These are phyloP conservation scores for Podaxis rugospora DNA, from an alignment of 768 basidiomycete genomes.

Conservation along the genomic window DNA sequence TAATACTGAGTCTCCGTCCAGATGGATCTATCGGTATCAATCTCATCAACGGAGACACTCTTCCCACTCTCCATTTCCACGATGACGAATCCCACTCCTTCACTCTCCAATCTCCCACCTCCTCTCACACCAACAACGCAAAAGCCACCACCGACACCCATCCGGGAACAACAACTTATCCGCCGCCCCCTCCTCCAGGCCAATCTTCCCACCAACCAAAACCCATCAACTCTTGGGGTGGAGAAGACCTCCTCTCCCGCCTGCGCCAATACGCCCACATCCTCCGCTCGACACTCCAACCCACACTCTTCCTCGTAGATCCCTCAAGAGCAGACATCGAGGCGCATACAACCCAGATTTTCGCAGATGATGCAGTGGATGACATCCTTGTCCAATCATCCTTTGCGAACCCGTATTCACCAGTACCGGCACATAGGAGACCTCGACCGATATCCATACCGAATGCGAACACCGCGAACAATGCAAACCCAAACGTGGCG, in stretches of 20 bases:
- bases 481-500: background rate
- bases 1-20: slow-evolving; percentile 25
- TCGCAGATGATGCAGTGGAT: slow-evolving; percentile 84
- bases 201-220: slow-evolving; percentile 35
- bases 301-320: slow-evolving; percentile 85
- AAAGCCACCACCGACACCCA: background rate
- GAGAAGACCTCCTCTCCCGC: slow-evolving; percentile 78
- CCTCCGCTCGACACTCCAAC: slow-evolving; percentile 81
- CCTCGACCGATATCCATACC: slow-evolving; percentile 59
- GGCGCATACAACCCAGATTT: slow-evolving; percentile 79
- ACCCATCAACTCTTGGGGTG: slow-evolving; percentile 69
- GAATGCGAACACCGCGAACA: slow-evolving; percentile 28
- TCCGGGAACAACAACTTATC: slow-evolving; percentile 50
- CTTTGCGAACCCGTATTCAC: slow-evolving; percentile 71
- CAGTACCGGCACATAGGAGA: slow-evolving; percentile 78
- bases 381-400: slow-evolving; percentile 81
- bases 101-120: slow-evolving; percentile 44
- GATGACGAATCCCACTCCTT: slow-evolving; percentile 92
- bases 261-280: slow-evolving; percentile 76
- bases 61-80: slow-evolving; percentile 92
- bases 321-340: slow-evolving; percentile 93
- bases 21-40: slow-evolving; percentile 89
- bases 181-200: slow-evolving; percentile 49
- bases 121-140: slow-evolving; percentile 20
- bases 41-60: slow-evolving; percentile 77